A percentile compares a stretch with the other conserved stretches of the same genome.
These are phyloP conservation scores for Neofusicoccum parvum DNA, from an alignment of 2,329 filamentous ascomycete genomes.

Conservation along the genomic window DNA sequence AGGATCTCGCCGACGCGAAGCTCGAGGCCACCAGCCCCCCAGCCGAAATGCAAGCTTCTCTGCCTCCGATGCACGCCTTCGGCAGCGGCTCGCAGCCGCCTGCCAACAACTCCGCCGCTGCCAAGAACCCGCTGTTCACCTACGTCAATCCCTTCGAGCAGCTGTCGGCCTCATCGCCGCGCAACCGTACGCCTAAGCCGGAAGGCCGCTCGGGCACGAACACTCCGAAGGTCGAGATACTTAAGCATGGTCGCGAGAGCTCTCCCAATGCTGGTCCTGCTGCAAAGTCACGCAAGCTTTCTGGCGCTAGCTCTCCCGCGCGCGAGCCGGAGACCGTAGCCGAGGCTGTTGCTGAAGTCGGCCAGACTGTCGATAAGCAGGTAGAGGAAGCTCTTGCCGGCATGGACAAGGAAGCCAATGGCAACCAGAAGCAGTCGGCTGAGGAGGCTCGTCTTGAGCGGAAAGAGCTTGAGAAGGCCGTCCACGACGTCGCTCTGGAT, in stretches of 20 bases:
- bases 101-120: conserved; percentile 36
- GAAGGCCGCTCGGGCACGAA: conserved; percentile 30
- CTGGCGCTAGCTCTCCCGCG: conserved; percentile 23
- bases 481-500: conserved; percentile 25
- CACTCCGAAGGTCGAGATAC: conserved; percentile 46
- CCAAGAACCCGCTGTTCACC: conserved; percentile 59
- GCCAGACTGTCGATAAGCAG: conserved; percentile 59
- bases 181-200: conserved; percentile 57
- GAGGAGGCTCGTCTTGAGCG: conserved; percentile 43
- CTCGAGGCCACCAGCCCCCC: conserved; percentile 36
- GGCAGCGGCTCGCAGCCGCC: conserved; percentile 43
- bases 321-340: conserved; percentile 64
- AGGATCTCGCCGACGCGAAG: conserved; percentile 48
- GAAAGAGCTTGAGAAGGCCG: conserved; percentile 44
- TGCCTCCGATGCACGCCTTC: conserved; percentile 37
- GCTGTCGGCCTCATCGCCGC: conserved; percentile 66
- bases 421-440: conserved; percentile 53
- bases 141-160: conserved; percentile 75
- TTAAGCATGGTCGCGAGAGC: conserved; percentile 47
- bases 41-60: conserved; percentile 30
- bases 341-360: conserved; percentile 68
- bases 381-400: conserved; percentile 67
- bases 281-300: conserved; percentile 41
- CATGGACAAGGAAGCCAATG: conserved; percentile 45
- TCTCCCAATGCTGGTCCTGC: conserved; percentile 34